Evolutionary conservation across 1,284 basidiomycete genomes (phyloP), one percentile per base, ranked within the genome.

Genomic region (Microbotryum silenes-acaulis): DNA sequence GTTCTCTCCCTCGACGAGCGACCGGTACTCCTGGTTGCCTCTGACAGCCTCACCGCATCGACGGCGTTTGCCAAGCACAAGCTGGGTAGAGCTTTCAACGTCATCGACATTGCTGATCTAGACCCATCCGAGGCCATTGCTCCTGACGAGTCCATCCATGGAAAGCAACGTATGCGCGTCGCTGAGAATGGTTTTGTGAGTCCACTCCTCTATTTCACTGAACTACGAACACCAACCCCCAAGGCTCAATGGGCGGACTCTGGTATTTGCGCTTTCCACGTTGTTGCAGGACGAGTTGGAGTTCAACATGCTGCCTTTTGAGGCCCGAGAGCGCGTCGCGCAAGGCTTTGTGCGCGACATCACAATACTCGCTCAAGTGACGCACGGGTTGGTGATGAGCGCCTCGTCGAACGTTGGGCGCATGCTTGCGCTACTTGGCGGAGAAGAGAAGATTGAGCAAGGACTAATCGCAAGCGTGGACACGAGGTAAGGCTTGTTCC

Each of bases 331-430:
- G 21, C 27, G 52, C 20, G 33, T 48, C 7, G 61, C 69, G 4
- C 59, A 54, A 23, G 1, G n/a, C 12, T 71, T 72, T 50, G 63
- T 72, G 9, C 65, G 70, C 20, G 71, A 72, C 53, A 46, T 72
- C 7, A 69, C 71, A 1, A 47, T 66, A 14, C 58, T 70, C 29
- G 54, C 64, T 3, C 50, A 47, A 1, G 51, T 49, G 0, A 56
- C 65, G 3, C 70, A 72, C 46, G 70, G 63, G 6, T 47, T 72
- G 25, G 66, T 72, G 47, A 54, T 71, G 25, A 71, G 68, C 4
- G 70, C 61, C 5, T 63, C 61, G 8, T 66, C 63, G 49, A 72
- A 72, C 55, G 71, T 72, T 16, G 70, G 71, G 2, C 48, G 70
- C 27, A 50, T 72, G 27, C 52, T 71, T 52, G 53, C 56, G 37